Percentiles rank a stretch among this genome's conserved stretches.
phyloP scores from a whole-genome alignment of 768 basidiomycete genomes.

The Heimioporus sp. region DNA sequence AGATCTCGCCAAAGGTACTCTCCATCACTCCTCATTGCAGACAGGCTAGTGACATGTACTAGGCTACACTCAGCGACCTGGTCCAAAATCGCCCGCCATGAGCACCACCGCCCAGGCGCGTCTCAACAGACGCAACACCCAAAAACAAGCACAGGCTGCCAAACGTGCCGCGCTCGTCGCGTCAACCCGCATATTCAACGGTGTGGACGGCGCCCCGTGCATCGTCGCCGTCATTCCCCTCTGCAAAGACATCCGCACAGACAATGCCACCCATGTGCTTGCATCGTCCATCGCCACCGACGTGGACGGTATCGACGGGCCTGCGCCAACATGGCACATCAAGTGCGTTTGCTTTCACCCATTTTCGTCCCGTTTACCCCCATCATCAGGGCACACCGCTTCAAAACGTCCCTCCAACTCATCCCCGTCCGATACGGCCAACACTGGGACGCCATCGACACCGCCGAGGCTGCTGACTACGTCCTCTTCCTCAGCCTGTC shows the following conservation, averaged over 20 bases:
- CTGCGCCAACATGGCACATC: conserved; percentile 51
- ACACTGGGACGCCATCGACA: conserved; percentile 79
- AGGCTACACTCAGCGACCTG: conserved; percentile 60
- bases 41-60: not conserved
- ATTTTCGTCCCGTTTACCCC: not conserved
- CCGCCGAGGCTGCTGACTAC: conserved; percentile 87
- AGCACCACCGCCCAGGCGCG: conserved; percentile 66
- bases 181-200: conserved; percentile 74
- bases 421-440: conserved; percentile 68
- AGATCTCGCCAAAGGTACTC: conserved; percentile 77
- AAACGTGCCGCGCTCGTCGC: conserved; percentile 70
- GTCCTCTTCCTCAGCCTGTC: conserved; percentile 79
- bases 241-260: conserved; percentile 58
- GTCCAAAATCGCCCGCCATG: conserved; percentile 48
- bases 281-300: conserved; percentile 55
- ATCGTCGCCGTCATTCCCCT: conserved; percentile 89
- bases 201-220: conserved; percentile 75
- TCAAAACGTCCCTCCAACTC: conserved; percentile 90
- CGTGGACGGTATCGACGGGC: conserved; percentile 14
- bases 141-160: conserved; percentile 75
- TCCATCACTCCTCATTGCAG: not conserved
- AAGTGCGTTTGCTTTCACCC: conserved; percentile 44
- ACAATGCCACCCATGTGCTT: conserved; percentile 52
- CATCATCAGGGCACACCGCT: conserved; percentile 69
- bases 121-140: conserved; percentile 77